Evolutionary conservation across 192 early-diverging fungal genomes (phyloP).

Genomic region (Coemansia reversa): DNA sequence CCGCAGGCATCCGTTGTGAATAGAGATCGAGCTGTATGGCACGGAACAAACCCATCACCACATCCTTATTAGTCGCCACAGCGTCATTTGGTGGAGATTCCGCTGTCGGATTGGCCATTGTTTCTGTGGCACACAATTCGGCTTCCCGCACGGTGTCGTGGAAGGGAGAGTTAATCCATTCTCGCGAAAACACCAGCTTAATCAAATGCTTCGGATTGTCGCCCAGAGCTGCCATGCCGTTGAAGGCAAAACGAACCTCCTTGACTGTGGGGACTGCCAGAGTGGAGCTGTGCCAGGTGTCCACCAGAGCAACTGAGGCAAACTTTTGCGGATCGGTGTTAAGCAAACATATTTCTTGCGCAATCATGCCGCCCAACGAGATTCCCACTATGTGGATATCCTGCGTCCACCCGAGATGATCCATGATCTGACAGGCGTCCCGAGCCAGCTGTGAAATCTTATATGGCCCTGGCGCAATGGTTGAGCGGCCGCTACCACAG

Average conservation of each 20-base stretch:
- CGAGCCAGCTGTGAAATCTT: constrained; percentile 76
- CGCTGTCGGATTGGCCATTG: neutral
- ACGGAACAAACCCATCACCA: constrained; percentile 31
- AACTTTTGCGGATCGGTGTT: constrained; percentile 5
- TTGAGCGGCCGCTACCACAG: constrained; percentile 67
- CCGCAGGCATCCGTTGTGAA: neutral
- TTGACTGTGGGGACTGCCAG: constrained; percentile 46
- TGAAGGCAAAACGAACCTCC: constrained; percentile 45
- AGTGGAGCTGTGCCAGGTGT: constrained; percentile 47
- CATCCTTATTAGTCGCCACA: constrained; percentile 22
- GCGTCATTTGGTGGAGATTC: neutral
- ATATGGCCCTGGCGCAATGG: constrained; percentile 29
- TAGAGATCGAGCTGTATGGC: constrained; percentile 27
- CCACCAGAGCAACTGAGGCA: constrained; percentile 40
- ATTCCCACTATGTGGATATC: constrained; percentile 77
- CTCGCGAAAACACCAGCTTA: constrained; percentile 43
- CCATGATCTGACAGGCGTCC: constrained; percentile 68
- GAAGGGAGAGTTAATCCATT: constrained; percentile 27
- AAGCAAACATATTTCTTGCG: constrained; percentile 65
- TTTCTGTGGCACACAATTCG: neutral
- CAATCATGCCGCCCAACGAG: constrained; percentile 87
- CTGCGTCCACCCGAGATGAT: constrained; percentile 69
- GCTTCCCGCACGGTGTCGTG: constrained; percentile 17
- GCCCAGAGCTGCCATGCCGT: constrained; percentile 43
- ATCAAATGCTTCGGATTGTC: constrained; percentile 36